phyloP scores from a whole-genome alignment of 2,329 filamentous ascomycete genomes.

The Plenodomus biglobosus region DNA sequence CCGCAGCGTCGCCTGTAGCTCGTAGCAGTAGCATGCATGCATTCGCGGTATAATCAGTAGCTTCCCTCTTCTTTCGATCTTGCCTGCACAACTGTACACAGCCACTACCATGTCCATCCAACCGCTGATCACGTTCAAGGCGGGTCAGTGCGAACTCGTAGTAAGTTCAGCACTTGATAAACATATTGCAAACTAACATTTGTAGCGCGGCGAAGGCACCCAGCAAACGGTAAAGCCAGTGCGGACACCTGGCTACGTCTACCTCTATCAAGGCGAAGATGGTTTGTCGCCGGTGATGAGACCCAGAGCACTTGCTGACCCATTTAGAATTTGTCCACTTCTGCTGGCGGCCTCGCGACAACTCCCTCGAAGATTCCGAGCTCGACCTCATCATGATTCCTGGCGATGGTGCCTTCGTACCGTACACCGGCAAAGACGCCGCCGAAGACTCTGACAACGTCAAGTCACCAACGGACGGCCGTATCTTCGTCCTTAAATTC shows the following conservation, averaged over 20 bases:
- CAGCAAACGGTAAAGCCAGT: slow-evolving; percentile 68
- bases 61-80: slow-evolving; percentile 6
- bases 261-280: slow-evolving; percentile 83
- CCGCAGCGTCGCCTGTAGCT: slow-evolving; percentile 11
- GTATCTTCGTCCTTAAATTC: slow-evolving; percentile 93
- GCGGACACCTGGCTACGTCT: slow-evolving; percentile 79
- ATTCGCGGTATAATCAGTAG: slow-evolving; percentile 4
- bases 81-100: slow-evolving; percentile 6
- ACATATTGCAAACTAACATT: slow-evolving; percentile 16
- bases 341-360: slow-evolving; percentile 86
- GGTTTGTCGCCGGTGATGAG: slow-evolving; percentile 52
- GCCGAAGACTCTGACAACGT: slow-evolving; percentile 59
- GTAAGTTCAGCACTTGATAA: slow-evolving; percentile 53
- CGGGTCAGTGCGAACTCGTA: slow-evolving; percentile 82
- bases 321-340: slow-evolving; percentile 81
- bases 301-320: slow-evolving; percentile 12
- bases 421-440: slow-evolving; percentile 63
- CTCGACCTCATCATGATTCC: slow-evolving; percentile 94
- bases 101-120: slow-evolving; percentile 68
- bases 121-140: slow-evolving; percentile 95
- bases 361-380: slow-evolving; percentile 70
- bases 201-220: slow-evolving; percentile 26
- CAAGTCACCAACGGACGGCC: slow-evolving; percentile 72
- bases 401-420: slow-evolving; percentile 80
- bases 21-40: slow-evolving; percentile 8